Evolutionary conservation across 306 rosid species (phyloP), one percentile per base, ranked within the genome.

Genomic region (Casuarina glauca): DNA sequence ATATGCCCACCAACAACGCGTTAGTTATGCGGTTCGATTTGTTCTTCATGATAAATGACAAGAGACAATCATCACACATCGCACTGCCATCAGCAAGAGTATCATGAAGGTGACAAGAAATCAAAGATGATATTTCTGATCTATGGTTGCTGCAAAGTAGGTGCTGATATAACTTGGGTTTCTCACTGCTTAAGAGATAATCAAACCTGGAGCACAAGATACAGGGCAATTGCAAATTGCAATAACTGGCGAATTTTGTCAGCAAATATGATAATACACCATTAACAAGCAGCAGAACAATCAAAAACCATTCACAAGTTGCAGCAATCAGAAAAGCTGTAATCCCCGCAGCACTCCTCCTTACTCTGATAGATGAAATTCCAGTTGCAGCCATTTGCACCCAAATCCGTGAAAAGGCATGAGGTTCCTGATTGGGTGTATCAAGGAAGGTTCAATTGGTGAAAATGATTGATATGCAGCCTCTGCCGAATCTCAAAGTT

Each of bases 291-390:
- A 94, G 83, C 70, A 92, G 88, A 83, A 92, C 89, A 63, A 92
- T 86, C 89, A 94, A 86, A 74, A 90, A 46, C 98, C 97, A 94
- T 86, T 92, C 98, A 84, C 93, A 92, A 85, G 91, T 93, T 82
- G 93, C 93, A 74, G 86, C 84, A 74, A 84, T 76, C 66, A 94
- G 85, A 84, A 80, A 73, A 63, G 82, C 42, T 20, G 75, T 64
- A 77, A 87, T 77, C 38, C 90, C 87, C 49, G 70, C 78, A 10
- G 79, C 42, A 62, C 81, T 86, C 84, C 87, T 79, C 57, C 82
- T 78, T 86, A 72, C 60, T 84, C 83, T 82, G 78, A 60, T 84
- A 87, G 70, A 84, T 82, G 91, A 72, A 64, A 75, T 78, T 73
- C 66, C 91, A 63, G 79, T 73, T 70, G 76, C 81, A 71, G 70